phyloP scores from a whole-genome alignment of 2,329 filamentous ascomycete species.

The Myriangium duriaei region DNA sequence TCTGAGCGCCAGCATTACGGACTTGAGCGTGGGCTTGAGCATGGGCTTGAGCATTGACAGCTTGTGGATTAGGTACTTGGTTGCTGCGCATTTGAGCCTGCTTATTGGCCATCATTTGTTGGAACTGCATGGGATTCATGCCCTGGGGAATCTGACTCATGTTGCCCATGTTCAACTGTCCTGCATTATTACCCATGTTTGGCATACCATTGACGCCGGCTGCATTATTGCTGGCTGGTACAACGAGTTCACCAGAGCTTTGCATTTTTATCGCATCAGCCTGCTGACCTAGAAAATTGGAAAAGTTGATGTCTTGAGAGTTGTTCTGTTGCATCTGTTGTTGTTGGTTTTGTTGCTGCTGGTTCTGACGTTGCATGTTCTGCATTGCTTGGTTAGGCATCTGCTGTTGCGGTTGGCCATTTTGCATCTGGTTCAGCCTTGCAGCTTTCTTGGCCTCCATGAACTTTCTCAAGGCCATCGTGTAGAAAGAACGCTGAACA shows the following conservation, averaged over 20 bases:
- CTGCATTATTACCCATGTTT: constrained; percentile 1
- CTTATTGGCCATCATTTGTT: constrained; percentile 24
- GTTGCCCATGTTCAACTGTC: constrained; percentile 11
- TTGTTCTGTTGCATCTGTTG: constrained; percentile 16
- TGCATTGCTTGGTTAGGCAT: constrained; percentile 14
- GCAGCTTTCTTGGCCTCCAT: constrained; percentile 14
- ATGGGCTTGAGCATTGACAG: constrained; percentile 23
- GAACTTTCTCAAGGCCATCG: constrained; percentile 13
- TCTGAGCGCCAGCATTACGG: constrained; percentile 26
- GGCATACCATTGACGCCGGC: constrained; percentile 17
- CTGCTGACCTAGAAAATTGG: constrained; percentile 48
- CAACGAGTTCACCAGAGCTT: constrained; percentile 50
- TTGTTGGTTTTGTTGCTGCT: constrained; percentile 28
- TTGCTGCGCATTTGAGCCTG: constrained; percentile 28
- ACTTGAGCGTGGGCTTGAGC: constrained; percentile 23
- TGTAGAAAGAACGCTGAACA: constrained; percentile 19
- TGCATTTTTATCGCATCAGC: constrained; percentile 48
- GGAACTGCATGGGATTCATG: constrained; percentile 24
- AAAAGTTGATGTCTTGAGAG: constrained; percentile 33
- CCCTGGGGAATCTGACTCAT: constrained; percentile 8
- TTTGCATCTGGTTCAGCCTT: constrained; percentile 18
- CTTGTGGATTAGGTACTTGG: constrained; percentile 18
- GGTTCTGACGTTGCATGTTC: constrained; percentile 23
- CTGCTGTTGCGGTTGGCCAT: constrained; percentile 25
- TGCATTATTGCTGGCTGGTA: constrained; percentile 47